phyloP scores from a whole-genome alignment of 345 rosid species.

The Arabidopsis thaliana region DNA sequence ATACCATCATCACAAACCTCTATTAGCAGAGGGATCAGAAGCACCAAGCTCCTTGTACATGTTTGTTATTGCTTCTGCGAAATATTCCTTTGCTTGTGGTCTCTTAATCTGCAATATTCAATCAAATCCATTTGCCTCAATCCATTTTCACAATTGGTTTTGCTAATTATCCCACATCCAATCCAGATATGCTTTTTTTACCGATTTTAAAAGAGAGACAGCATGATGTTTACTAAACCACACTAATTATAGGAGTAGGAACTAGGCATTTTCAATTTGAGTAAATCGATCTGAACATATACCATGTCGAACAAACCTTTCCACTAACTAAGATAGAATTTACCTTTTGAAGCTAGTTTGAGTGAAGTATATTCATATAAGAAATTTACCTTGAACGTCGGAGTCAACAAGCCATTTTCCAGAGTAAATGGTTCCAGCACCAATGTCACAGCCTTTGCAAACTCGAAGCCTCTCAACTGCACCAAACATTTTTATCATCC shows the following conservation, averaged over 20 bases:
- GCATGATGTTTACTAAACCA: too few species aligned
- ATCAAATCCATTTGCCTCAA: slow-evolving; percentile 2
- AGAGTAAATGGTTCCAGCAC: slow-evolving; percentile 77
- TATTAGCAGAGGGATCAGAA: slow-evolving; percentile 56
- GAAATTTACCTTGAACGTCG: slow-evolving; percentile 78
- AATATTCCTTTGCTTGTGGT: slow-evolving; percentile 91
- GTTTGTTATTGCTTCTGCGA: slow-evolving; percentile 62
- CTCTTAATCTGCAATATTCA: slow-evolving; percentile 73
- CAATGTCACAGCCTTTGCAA: slow-evolving; percentile 88
- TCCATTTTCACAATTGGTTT: background rate
- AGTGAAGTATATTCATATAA: background rate
- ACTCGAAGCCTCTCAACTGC: slow-evolving; percentile 83
- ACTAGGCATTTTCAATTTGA: too few species aligned
- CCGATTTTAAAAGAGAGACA: too few species aligned
- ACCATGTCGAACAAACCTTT: too few species aligned
- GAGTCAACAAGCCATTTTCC: slow-evolving; percentile 91
- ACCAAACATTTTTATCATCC: background rate
- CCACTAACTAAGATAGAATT: too few species aligned
- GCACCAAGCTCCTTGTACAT: slow-evolving; percentile 77
- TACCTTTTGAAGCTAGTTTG: too few species aligned
- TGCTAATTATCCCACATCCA: background rate
- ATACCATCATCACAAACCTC: slow-evolving; percentile 34
- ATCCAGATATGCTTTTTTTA: background rate
- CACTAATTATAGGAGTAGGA: too few species aligned
- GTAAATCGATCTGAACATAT: too few species aligned